Percentiles rank a stretch among this genome's conserved stretches.
Conservation (phyloP, 257 asterid genomes). For the Solanum gracilifrons region DNA sequence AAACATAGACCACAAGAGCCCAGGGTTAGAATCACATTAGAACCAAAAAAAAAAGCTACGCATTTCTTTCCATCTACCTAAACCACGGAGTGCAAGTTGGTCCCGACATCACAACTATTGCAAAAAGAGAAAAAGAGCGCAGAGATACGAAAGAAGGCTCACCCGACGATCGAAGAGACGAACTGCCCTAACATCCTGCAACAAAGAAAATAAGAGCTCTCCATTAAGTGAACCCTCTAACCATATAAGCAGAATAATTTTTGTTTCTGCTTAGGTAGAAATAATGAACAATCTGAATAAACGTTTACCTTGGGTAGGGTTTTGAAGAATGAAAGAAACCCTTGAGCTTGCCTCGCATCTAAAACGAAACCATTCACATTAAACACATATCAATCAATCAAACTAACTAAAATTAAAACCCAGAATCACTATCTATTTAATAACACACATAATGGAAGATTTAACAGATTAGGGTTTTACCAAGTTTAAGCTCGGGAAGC, state of each 20-base stretch:
- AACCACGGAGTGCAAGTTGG: not conserved
- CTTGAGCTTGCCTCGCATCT: conserved; percentile 98
- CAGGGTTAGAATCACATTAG: not conserved
- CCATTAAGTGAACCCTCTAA: not conserved
- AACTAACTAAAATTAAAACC: not conserved
- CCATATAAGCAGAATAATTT: not conserved
- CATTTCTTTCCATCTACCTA: not conserved
- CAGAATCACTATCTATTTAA: not conserved
- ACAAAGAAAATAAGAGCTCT: not conserved
- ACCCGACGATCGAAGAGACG: conserved; percentile 96
- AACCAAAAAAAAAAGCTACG: not conserved
- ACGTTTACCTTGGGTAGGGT: conserved; percentile 50
- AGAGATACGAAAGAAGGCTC: conserved; percentile 7
- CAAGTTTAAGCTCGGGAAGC: conserved; percentile 88
- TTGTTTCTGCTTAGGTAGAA: not conserved
- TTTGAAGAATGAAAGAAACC: conserved; percentile 87
- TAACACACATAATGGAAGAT: not conserved
- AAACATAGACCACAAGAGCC: not conserved
- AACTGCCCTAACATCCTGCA: conserved; percentile 84
- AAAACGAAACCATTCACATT: not conserved
- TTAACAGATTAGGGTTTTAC: conserved; percentile 27
- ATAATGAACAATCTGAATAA: not conserved
- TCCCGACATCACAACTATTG: not conserved
- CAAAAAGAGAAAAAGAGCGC: not conserved
- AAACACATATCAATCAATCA: not conserved